Evolutionary conservation across 225 moss, liverwort and hornwort genomes (phyloP).

Genomic region (Sphagnum tenellum): DNA sequence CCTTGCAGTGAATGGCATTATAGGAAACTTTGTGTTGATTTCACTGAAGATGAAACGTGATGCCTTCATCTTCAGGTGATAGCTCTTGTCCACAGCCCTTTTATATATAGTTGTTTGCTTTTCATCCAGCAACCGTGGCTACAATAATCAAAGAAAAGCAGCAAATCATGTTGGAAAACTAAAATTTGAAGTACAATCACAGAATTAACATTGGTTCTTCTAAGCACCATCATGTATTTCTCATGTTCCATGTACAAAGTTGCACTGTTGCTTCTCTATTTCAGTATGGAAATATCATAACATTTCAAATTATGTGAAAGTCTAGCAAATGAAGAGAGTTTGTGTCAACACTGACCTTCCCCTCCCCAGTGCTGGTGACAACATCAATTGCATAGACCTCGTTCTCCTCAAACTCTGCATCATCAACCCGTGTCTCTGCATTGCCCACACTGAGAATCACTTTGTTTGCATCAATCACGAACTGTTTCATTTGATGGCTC

Average conservation of each 20-base stretch:
- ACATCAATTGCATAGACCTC: constrained; percentile 97
- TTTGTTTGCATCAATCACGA: constrained; percentile 96
- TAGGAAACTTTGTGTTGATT: constrained; percentile 93
- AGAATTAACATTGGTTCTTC: too few relatives aligned
- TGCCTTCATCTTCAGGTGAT: constrained; percentile 94
- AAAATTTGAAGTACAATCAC: too few relatives aligned
- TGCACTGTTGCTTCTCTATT: too few relatives aligned
- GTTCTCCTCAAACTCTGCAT: constrained; percentile 98
- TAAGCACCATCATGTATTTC: too few relatives aligned
- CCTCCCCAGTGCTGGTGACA: constrained; percentile 93
- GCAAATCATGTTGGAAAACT: too few relatives aligned
- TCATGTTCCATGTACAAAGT: too few relatives aligned
- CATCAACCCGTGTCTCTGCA: constrained; percentile 90
- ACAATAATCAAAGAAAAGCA: too few relatives aligned
- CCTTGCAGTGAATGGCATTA: constrained; percentile 99
- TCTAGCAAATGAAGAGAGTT: too few relatives aligned
- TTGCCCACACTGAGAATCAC: constrained; percentile 83
- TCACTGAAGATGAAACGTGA: constrained; percentile 98
- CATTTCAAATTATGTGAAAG: too few relatives aligned
- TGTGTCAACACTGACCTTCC: constrained; percentile 43
- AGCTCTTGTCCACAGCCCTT: constrained; percentile 93
- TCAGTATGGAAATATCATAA: too few relatives aligned
- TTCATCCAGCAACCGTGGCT: constrained; percentile 91
- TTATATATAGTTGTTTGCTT: constrained; percentile 99
- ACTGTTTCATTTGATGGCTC: constrained; percentile 99